Evolutionary conservation across 192 early-diverging fungal species (phyloP).

Genomic region (Backusella tuberculispora): DNA sequence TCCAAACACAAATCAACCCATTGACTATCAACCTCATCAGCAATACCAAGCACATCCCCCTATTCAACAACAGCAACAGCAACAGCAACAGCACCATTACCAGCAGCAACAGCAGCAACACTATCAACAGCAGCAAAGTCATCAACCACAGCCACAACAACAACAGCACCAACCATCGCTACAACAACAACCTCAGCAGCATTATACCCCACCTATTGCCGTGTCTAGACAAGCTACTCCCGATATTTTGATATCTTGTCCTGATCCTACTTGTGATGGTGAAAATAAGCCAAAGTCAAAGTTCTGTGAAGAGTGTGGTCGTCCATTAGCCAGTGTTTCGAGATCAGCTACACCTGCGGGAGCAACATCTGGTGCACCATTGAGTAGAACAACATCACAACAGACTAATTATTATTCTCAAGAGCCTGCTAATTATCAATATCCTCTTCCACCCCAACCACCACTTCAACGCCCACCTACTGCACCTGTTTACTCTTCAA

Average conservation of each 20-base stretch:
- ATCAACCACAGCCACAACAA: not conserved
- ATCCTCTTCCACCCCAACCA: not conserved
- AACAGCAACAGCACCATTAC: not conserved
- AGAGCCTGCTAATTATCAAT: not conserved
- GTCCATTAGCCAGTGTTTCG: conserved; percentile 39
- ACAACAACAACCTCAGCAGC: not conserved
- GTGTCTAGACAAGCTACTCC: conserved; percentile 21
- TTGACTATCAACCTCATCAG: conserved; percentile 26
- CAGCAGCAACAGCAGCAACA: conserved; percentile 21
- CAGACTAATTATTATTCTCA: conserved; percentile 8
- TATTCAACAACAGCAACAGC: not conserved
- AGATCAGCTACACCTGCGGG: conserved; percentile 42
- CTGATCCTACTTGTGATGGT: conserved; percentile 46
- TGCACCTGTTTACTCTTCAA: conserved; percentile 18
- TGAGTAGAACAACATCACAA: conserved; percentile 1
- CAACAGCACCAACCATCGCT: not conserved
- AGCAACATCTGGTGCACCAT: not conserved
- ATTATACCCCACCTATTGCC: not conserved
- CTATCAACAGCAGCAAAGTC: not conserved
- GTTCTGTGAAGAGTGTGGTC: conserved; percentile 60
- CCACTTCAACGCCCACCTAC: conserved; percentile 19
- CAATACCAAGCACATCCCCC: conserved; percentile 7
- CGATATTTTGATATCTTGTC: conserved; percentile 34
- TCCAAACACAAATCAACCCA: conserved; percentile 35
- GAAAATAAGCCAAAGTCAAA: conserved; percentile 54